Evolutionary conservation across 1,284 basidiomycete species (phyloP).

Genomic region (Sphagnurus paluster): DNA sequence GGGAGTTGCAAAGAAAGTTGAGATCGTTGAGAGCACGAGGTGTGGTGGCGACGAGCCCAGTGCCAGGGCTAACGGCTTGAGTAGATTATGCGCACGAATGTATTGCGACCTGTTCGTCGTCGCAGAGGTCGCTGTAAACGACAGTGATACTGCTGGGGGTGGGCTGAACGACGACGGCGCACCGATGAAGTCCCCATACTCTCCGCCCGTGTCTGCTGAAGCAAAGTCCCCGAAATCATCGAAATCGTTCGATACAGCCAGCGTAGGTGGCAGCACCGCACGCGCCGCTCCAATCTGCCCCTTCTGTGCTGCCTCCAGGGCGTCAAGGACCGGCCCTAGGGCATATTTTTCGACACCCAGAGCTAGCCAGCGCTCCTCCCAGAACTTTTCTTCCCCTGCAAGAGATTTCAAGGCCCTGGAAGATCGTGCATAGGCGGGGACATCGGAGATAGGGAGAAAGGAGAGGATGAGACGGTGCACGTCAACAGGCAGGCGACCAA

Average conservation of each 20-base stretch:
- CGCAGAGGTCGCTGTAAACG: conserved; percentile 13
- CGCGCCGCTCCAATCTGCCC: conserved; percentile 37
- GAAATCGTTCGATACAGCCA: conserved; percentile 46
- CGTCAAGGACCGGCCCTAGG: conserved; percentile 56
- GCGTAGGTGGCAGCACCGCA: conserved; percentile 51
- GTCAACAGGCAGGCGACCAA: conserved; percentile 79
- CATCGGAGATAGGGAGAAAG: conserved; percentile 75
- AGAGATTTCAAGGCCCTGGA: conserved; percentile 67
- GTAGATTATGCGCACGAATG: conserved; percentile 62
- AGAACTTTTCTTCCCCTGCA: conserved; percentile 70
- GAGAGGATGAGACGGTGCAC: conserved; percentile 74
- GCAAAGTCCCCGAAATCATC: conserved; percentile 94
- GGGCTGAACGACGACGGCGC: not conserved
- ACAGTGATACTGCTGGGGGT: conserved; percentile 14
- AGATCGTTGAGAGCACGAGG: conserved; percentile 55
- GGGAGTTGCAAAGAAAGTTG: conserved; percentile 22
- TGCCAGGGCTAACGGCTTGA: conserved; percentile 58
- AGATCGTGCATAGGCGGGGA: conserved; percentile 71
- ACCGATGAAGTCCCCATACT: conserved; percentile 62
- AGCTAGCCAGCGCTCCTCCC: conserved; percentile 70
- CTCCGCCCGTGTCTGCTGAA: conserved; percentile 42
- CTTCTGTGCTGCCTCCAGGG: conserved; percentile 50
- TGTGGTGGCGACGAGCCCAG: conserved; percentile 59
- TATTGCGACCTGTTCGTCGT: conserved; percentile 45
- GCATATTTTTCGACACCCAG: conserved; percentile 52